phyloP scores from a whole-genome alignment of 257 asterid species.

The Nicotiana knightiana region DNA sequence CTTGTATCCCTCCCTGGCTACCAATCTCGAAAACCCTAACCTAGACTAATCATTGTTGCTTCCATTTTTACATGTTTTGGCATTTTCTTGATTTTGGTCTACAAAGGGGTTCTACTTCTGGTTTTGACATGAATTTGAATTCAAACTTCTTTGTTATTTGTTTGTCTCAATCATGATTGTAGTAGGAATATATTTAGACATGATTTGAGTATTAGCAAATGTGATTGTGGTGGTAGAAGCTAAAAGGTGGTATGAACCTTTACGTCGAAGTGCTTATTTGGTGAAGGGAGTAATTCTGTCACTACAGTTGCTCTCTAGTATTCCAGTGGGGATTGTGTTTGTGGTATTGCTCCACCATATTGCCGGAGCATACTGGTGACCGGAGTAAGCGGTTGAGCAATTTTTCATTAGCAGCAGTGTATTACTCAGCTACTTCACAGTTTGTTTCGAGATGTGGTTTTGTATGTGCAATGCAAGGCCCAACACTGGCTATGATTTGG shows the following conservation, averaged over 20 bases:
- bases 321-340: neutral
- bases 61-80: neutral
- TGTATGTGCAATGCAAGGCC: constrained; percentile 1
- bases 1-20: neutral
- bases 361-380: neutral
- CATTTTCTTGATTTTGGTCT: neutral
- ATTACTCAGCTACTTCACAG: neutral
- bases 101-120: neutral
- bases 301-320: neutral
- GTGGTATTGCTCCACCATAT: neutral
- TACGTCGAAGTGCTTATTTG: neutral
- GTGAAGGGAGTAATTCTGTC: neutral
- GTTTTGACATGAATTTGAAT: neutral
- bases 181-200: neutral
- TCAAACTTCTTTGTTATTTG: neutral
- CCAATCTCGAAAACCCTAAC: neutral
- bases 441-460: neutral
- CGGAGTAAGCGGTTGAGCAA: neutral
- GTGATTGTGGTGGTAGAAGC: neutral
- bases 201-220: neutral
- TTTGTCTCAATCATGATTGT: neutral
- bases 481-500: neutral
- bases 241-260: neutral
- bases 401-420: neutral
- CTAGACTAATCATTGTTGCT: neutral